These are phyloP conservation scores for Theileria annulata DNA, from an alignment of 169 alveolate species.

Conservation along the genomic window DNA sequence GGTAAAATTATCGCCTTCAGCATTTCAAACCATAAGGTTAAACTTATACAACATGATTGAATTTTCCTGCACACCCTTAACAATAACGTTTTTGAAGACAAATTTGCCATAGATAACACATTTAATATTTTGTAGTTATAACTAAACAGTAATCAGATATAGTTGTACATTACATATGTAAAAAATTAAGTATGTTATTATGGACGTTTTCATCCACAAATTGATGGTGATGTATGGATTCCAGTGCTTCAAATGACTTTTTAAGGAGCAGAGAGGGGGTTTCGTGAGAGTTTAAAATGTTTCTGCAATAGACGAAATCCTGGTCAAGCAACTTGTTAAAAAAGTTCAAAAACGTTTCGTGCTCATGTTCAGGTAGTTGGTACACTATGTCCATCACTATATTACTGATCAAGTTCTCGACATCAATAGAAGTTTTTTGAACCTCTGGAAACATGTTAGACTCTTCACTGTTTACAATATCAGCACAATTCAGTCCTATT, in stretches of 20 bases:
- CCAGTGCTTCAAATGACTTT: slow-evolving; percentile 2
- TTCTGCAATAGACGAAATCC: slow-evolving; percentile 20
- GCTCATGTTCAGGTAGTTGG: neutral
- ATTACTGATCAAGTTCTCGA: neutral
- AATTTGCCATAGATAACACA: no score
- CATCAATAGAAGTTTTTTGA: neutral
- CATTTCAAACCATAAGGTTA: neutral
- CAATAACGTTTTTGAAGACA: neutral
- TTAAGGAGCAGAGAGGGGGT: slow-evolving; percentile 14
- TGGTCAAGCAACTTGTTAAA: slow-evolving; percentile 13
- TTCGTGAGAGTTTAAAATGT: slow-evolving; percentile 14
- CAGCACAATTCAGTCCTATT: neutral
- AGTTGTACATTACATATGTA: neutral
- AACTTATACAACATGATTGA: neutral
- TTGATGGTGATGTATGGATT: neutral
- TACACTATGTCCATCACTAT: neutral
- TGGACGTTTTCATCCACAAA: neutral
- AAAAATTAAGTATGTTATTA: slow-evolving; percentile 7
- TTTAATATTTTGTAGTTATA: no score
- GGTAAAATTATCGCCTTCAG: neutral
- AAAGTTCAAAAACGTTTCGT: slow-evolving; percentile 1
- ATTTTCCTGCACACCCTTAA: neutral
- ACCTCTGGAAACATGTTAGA: neutral
- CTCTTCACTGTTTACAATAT: neutral
- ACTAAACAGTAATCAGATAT: neutral